These are phyloP conservation scores for Phytophthora pisi DNA, from an alignment of 352 stramenopile genomes.

Conservation along the genomic window DNA sequence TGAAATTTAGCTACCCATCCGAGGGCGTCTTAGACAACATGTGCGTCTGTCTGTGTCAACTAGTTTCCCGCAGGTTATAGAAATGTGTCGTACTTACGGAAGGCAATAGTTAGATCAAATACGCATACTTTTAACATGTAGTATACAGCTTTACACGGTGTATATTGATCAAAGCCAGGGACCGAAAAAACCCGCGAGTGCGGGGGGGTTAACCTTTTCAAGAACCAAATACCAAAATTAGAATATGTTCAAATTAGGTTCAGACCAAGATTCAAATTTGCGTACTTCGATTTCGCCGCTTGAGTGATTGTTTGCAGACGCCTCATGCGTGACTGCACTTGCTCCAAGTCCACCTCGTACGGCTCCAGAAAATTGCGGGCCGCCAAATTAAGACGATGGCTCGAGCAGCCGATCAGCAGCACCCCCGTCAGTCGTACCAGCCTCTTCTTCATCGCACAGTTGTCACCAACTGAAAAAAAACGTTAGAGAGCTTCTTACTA, in stretches of 20 bases:
- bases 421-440: neutral
- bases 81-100: no score
- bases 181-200: no score
- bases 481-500: conserved; percentile 4
- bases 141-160: no score
- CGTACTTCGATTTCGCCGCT: conserved; percentile 13
- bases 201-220: neutral
- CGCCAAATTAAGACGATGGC: conserved; percentile 11
- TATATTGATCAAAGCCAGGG: no score
- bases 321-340: conserved; percentile 15
- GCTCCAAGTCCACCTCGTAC: conserved; percentile 2
- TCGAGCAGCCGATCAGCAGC: neutral
- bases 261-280: neutral
- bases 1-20: no score
- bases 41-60: no score
- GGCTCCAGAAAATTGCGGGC: conserved; percentile 1
- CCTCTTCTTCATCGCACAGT: conserved; percentile 14
- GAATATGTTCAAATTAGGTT: neutral
- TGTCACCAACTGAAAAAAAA: conserved; percentile 14
- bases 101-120: no score
- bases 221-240: conserved; percentile 2
- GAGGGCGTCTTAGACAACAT: no score
- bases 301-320: conserved; percentile 8
- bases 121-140: no score
- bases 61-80: no score